Conservation (phyloP, 257 asterid species). For the Capsicum baccatum region DNA sequence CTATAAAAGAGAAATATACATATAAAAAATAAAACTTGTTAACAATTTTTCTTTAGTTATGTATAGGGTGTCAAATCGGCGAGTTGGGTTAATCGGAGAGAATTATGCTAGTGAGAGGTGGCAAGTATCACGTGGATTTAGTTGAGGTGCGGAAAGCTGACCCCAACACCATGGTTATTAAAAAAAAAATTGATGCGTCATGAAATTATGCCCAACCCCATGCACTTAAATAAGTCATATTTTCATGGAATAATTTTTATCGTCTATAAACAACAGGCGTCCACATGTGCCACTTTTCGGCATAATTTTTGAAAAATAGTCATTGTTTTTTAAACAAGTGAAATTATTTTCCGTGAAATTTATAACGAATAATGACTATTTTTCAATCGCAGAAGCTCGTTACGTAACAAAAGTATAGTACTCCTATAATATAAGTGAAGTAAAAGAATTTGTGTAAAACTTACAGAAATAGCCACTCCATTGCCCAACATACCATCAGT, state of each 20-base stretch:
- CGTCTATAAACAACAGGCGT: no score
- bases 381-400: background rate
- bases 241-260: background rate
- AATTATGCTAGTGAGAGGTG: no score
- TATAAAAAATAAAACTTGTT: background rate
- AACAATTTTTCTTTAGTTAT: background rate
- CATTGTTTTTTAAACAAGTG: background rate
- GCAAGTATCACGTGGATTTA: no score
- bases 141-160: no score
- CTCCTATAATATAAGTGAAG: background rate
- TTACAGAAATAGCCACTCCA: constrained; percentile 47
- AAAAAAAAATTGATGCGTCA: no score
- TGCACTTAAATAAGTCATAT: background rate
- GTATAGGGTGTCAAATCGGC: background rate
- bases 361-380: background rate
- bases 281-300: background rate
- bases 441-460: constrained; percentile 6
- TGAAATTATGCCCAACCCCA: no score
- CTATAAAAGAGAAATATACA: background rate
- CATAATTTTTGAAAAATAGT: no score
- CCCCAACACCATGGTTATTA: no score
- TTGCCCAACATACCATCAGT: constrained; percentile 56
- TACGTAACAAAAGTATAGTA: background rate
- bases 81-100: background rate
- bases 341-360: background rate